These are phyloP conservation scores for Papilionanthe hybrid DNA, from an alignment of 116 monocot species.

Conservation along the genomic window DNA sequence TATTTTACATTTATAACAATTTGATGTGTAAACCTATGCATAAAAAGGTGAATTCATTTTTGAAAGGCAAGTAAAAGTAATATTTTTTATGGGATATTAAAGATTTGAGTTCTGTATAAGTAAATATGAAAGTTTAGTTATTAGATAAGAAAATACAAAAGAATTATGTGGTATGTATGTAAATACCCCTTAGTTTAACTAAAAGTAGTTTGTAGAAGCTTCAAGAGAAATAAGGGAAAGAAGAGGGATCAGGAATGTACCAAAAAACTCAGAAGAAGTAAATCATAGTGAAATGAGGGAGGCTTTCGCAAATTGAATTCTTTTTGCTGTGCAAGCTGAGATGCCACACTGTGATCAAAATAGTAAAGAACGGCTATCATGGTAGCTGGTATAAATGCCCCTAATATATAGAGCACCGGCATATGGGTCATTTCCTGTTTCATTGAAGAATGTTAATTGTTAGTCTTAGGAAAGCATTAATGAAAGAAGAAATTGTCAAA, in stretches of 20 bases:
- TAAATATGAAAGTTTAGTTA: too few species aligned
- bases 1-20: too few species aligned
- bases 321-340: constrained; percentile 71
- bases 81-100: too few species aligned
- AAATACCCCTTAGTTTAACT: background rate
- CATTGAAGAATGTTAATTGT: background rate
- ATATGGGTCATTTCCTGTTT: constrained; percentile 63
- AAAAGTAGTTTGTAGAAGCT: background rate
- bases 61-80: too few species aligned
- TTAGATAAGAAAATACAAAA: too few species aligned
- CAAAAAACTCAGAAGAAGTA: constrained; percentile 69
- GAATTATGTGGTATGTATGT: too few species aligned
- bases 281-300: constrained; percentile 70
- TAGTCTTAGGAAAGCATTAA: background rate
- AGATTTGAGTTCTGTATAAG: too few species aligned
- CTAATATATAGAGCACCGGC: constrained; percentile 64
- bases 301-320: constrained; percentile 80
- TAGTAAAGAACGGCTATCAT: constrained; percentile 77
- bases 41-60: too few species aligned
- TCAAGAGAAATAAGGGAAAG: background rate
- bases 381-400: constrained; percentile 74
- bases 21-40: too few species aligned
- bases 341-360: constrained; percentile 75
- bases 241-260: constrained; percentile 20
- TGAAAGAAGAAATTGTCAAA: background rate